phyloP scores from a whole-genome alignment of 1,284 basidiomycete species.

The Ustilago hordei region DNA sequence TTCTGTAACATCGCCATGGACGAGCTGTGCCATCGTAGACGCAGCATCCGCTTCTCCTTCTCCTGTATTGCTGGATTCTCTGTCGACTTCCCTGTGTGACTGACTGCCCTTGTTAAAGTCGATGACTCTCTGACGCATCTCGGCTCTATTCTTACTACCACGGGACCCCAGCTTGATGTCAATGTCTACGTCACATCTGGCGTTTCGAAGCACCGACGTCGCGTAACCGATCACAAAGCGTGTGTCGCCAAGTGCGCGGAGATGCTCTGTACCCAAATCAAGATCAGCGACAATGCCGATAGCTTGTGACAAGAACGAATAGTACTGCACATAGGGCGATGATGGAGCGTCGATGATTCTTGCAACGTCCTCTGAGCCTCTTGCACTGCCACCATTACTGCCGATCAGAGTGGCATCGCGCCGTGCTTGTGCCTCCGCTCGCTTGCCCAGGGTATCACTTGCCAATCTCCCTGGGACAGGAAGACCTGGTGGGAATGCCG shows the following conservation, averaged over 20 bases:
- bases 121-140: constrained; percentile 58
- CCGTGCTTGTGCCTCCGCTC: constrained; percentile 8
- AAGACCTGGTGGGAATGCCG: constrained; percentile 40
- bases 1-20: constrained; percentile 57
- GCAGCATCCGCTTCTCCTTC: not conserved
- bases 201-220: constrained; percentile 69
- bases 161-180: constrained; percentile 59
- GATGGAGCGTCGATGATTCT: constrained; percentile 40
- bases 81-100: not conserved
- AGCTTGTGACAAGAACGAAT: constrained; percentile 89
- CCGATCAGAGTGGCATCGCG: constrained; percentile 22
- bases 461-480: constrained; percentile 30
- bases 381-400: constrained; percentile 6
- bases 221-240: constrained; percentile 88
- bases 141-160: constrained; percentile 51
- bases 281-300: constrained; percentile 92
- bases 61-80: not conserved
- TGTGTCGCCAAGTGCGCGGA: constrained; percentile 92
- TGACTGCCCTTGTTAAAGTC: constrained; percentile 20
- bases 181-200: constrained; percentile 57
- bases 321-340: constrained; percentile 70
- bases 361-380: constrained; percentile 39
- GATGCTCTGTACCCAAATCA: constrained; percentile 79
- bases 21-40: constrained; percentile 2
- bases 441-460: constrained; percentile 12